Evolutionary conservation across 1,139 yeast species (phyloP).

Genomic region (Suhomyces chickasaworum): DNA sequence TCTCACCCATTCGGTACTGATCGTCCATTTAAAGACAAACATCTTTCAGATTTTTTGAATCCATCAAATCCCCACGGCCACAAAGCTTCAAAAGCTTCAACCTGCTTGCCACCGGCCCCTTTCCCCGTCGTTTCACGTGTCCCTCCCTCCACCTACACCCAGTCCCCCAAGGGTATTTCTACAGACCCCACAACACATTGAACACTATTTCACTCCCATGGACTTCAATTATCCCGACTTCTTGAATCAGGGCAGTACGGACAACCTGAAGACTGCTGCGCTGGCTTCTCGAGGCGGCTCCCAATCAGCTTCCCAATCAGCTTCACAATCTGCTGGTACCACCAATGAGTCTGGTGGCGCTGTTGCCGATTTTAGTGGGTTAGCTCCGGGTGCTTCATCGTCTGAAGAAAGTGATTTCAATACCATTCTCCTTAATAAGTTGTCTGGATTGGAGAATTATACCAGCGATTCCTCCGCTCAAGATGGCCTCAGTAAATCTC

Average conservation of each 20-base stretch:
- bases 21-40: neutral
- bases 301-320: neutral
- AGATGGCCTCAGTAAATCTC: slow-evolving; percentile 12
- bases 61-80: neutral
- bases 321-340: slow-evolving; percentile 3
- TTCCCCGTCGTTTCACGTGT: neutral
- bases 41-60: neutral
- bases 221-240: slow-evolving; percentile 44
- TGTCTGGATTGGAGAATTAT: slow-evolving; percentile 27
- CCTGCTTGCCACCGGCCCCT: neutral
- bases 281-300: slow-evolving; percentile 5
- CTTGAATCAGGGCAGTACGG: slow-evolving; percentile 20
- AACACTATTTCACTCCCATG: slow-evolving; percentile 21
- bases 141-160: neutral
- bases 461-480: slow-evolving; percentile 6
- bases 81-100: too few relatives aligned
- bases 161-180: neutral
- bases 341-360: slow-evolving; percentile 4
- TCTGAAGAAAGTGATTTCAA: slow-evolving; percentile 24
- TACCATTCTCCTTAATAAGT: slow-evolving; percentile 31
- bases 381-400: neutral
- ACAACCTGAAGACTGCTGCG: slow-evolving; percentile 2
- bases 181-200: neutral
- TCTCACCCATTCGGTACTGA: neutral
- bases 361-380: neutral